Percentiles rank a stretch among this genome's conserved stretches.
These are phyloP conservation scores for Pseudevernia furfuracea DNA, from an alignment of 495 filamentous ascomycete genomes.

Conservation along the genomic window DNA sequence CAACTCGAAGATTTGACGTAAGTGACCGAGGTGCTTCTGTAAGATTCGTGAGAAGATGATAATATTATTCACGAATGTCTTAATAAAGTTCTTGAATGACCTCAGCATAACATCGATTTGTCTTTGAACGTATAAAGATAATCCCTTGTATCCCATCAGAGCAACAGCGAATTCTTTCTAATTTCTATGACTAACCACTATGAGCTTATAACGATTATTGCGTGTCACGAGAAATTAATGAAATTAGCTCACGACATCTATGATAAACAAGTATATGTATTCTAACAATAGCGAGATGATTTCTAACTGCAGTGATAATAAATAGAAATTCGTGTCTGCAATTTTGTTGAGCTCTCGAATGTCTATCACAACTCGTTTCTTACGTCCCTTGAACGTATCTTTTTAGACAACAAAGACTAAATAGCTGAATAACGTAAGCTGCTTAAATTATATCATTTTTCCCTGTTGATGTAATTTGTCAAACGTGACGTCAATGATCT, in stretches of 20 bases:
- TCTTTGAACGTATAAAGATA: slow-evolving; percentile 1
- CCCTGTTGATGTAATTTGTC: slow-evolving; percentile 19
- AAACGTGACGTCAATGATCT: slow-evolving; percentile 20
- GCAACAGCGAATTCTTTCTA: slow-evolving; percentile 7
- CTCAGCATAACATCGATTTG: background rate
- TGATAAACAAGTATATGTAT: background rate
- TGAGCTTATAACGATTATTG: slow-evolving; percentile 11
- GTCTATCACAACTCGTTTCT: slow-evolving; percentile 5
- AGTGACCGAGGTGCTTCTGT: background rate
- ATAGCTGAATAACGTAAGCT: slow-evolving; percentile 11
- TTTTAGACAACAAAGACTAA: slow-evolving; percentile 22
- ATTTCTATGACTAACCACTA: slow-evolving; percentile 2
- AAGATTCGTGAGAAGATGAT: background rate
- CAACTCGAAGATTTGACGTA: background rate
- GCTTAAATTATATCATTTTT: slow-evolving; percentile 5
- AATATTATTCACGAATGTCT: slow-evolving; percentile 14
- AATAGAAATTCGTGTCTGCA: slow-evolving; percentile 1
- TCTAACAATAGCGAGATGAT: background rate
- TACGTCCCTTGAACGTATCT: background rate
- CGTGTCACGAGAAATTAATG: slow-evolving; percentile 7
- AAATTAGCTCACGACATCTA: slow-evolving; percentile 10
- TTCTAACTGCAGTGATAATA: slow-evolving; percentile 3
- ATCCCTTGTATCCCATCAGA: slow-evolving; percentile 12
- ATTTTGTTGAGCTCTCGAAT: slow-evolving; percentile 14
- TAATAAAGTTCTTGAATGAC: background rate